These are phyloP conservation scores for Colletotrichum noveboracense DNA, from an alignment of 2,329 filamentous ascomycete genomes.

Conservation along the genomic window DNA sequence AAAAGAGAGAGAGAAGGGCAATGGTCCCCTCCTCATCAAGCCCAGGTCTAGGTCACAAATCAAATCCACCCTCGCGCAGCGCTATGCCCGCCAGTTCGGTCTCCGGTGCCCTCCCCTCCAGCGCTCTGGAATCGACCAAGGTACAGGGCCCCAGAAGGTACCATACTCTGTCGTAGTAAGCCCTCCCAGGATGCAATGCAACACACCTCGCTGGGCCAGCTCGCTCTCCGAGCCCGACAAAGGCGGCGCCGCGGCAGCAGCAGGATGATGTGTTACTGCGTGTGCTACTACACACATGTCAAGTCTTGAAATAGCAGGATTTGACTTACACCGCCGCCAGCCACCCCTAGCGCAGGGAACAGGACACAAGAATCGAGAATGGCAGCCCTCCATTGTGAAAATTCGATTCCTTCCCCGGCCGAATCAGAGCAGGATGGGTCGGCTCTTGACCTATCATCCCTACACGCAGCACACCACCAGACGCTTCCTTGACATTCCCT, in stretches of 20 bases:
- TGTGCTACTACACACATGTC: background rate
- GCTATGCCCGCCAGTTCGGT: conserved; percentile 10
- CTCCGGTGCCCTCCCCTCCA: background rate
- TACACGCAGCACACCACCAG: background rate
- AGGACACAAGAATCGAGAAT: background rate
- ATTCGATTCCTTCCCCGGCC: background rate
- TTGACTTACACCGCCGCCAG: background rate
- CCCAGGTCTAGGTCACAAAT: background rate
- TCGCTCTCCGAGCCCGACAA: background rate
- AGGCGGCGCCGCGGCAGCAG: background rate
- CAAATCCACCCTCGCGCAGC: background rate
- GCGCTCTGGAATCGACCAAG: background rate
- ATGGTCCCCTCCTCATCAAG: background rate
- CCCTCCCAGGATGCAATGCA: conserved; percentile 9
- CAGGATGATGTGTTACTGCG: background rate
- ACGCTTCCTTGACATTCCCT: background rate
- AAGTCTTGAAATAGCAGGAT: background rate
- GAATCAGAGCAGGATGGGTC: background rate
- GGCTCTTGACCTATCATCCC: conserved; percentile 5
- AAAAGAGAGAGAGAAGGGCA: background rate
- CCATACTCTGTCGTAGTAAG: background rate
- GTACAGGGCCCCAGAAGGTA: background rate
- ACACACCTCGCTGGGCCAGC: background rate
- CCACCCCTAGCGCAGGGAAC: background rate
- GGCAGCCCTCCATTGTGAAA: background rate